Evolutionary conservation across 2,329 filamentous ascomycete species (phyloP), one percentile per base, ranked within the genome.

Genomic region (Myriangium duriaei): DNA sequence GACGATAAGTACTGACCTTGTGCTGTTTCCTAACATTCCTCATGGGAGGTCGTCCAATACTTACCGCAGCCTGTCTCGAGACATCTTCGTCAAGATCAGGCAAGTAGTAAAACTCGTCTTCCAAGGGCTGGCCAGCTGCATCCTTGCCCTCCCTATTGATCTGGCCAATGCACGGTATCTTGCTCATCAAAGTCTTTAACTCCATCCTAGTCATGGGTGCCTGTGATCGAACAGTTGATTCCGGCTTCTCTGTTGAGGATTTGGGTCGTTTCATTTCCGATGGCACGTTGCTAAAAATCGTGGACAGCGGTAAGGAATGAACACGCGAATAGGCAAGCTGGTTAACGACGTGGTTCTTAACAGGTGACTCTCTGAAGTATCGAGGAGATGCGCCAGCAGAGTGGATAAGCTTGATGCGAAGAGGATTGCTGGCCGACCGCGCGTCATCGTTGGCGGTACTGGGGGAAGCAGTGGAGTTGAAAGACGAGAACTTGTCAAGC

Each of bases 31-130:
- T 74, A 55, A 91, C 95, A 53, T 79, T 80, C 48, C 91, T 72
- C 52, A 98, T 64, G 50, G 85, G 91, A 30, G 87, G 88, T 62
- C 93, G 94, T 40, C 85, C 73, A 56, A 95, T 66, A 37, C 84
- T 83, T 11, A 95, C 85, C 14, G 86, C 81, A 38, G 84, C 73
- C 36, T 82, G 75, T 42, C 88, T 74, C 54, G 80, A 74, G 45
- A 78, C 72, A 54, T 96, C 86, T 2, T 71, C 67, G 55, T 98
- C 91, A 52, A 76, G 71, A 58, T 96, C 88, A 0, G 87, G 82
- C 5, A 95, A 69, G 54, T 98, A 98, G 62, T 96, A 96, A 58
- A 92, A 96, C 59, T 98, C 87, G 65, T 83, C 92, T 67, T 98
- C 88, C 1, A 98, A 72, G 5, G 79, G 65, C 64, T 95, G 91